These are phyloP conservation scores for Alternaria gaisen DNA, from an alignment of 2,329 filamentous ascomycete species.

Conservation along the genomic window DNA sequence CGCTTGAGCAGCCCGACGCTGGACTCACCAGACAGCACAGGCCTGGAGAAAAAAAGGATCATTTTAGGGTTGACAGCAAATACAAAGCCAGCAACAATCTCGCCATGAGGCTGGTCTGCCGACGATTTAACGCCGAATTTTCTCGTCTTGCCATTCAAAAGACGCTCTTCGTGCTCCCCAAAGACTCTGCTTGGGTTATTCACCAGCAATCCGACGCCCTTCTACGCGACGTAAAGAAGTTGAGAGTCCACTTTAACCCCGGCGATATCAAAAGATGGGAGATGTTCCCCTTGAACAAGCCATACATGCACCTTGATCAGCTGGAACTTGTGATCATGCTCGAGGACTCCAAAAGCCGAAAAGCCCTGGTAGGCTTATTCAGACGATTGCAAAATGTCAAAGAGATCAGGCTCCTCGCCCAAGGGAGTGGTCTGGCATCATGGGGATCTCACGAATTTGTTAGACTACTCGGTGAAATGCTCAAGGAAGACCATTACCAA, in stretches of 20 bases:
- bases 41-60: not conserved
- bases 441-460: constrained; percentile 29
- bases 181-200: constrained; percentile 18
- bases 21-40: constrained; percentile 28
- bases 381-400: constrained; percentile 46
- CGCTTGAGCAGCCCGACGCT: constrained; percentile 33
- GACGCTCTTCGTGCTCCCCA: constrained; percentile 48
- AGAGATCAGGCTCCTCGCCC: constrained; percentile 46
- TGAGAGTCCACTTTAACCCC: constrained; percentile 39
- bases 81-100: constrained; percentile 34
- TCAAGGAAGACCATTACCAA: constrained; percentile 54
- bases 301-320: constrained; percentile 41
- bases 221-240: constrained; percentile 42
- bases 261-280: constrained; percentile 44
- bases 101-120: constrained; percentile 49
- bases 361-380: constrained; percentile 45
- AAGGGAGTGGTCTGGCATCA: constrained; percentile 4
- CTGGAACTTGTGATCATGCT: constrained; percentile 30
- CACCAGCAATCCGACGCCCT: constrained; percentile 27
- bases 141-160: constrained; percentile 44
- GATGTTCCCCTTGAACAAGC: constrained; percentile 42
- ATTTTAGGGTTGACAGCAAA: not conserved
- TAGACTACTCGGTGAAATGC: constrained; percentile 49
- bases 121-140: constrained; percentile 50
- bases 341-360: constrained; percentile 28